phyloP scores from a whole-genome alignment of 257 asterid species.

The Fraxinus americana region DNA sequence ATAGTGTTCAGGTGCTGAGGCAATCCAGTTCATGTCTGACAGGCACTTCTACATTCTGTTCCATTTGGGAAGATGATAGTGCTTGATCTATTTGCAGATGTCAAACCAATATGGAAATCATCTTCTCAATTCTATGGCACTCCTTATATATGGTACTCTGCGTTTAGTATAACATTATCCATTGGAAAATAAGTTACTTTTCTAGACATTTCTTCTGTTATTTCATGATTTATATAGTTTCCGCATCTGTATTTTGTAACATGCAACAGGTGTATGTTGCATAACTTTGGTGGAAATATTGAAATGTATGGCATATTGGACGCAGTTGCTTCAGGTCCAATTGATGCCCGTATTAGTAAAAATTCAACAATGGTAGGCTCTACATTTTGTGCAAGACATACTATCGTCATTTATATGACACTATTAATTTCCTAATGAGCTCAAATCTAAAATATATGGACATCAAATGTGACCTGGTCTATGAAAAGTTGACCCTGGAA shows the following conservation, averaged over 20 bases:
- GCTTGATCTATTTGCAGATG: constrained; percentile 98
- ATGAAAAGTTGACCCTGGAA: neutral
- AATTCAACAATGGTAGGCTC: constrained; percentile 86
- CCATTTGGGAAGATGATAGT: constrained; percentile 98
- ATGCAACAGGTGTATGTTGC: constrained; percentile 92
- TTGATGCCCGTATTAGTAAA: constrained; percentile 76
- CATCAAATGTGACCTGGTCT: constrained; percentile 4
- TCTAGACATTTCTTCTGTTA: constrained; percentile 4
- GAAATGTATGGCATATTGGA: constrained; percentile 96
- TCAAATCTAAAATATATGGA: neutral
- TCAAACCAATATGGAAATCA: constrained; percentile 89
- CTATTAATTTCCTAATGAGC: neutral
- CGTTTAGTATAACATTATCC: constrained; percentile 16
- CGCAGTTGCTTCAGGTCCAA: constrained; percentile 92
- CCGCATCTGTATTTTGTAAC: constrained; percentile 5
- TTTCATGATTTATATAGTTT: constrained; percentile 16
- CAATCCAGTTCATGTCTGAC: constrained; percentile 33
- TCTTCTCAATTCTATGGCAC: constrained; percentile 89
- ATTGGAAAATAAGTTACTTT: constrained; percentile 12
- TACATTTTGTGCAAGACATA: neutral
- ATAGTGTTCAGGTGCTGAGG: neutral
- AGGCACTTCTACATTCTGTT: constrained; percentile 99
- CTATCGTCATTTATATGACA: neutral
- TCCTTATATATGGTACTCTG: constrained; percentile 85
- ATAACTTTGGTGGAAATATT: constrained; percentile 96